Evolutionary conservation across 495 filamentous ascomycete genomes (phyloP).

Genomic region (Talaromyces proteolyticus): DNA sequence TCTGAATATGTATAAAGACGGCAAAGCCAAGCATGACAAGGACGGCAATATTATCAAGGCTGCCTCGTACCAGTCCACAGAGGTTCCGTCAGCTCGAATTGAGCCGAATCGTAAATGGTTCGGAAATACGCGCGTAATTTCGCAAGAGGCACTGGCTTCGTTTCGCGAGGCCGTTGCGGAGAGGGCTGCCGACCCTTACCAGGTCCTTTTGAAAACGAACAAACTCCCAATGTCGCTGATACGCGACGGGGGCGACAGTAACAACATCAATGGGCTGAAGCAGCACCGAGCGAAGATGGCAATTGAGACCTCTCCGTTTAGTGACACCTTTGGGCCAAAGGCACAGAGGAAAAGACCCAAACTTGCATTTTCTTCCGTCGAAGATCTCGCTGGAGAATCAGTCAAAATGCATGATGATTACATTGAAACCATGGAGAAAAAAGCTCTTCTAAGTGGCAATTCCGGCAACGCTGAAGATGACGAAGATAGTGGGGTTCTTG

Average conservation of each 20-base stretch:
- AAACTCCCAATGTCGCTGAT: constrained; percentile 87
- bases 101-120: constrained; percentile 94
- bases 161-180: constrained; percentile 93
- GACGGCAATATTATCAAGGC: constrained; percentile 72
- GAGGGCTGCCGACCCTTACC: constrained; percentile 83
- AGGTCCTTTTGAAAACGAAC: constrained; percentile 87
- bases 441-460: constrained; percentile 62
- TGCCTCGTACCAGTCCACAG: constrained; percentile 75
- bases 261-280: constrained; percentile 70
- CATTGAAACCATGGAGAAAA: constrained; percentile 69
- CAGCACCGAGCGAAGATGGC: constrained; percentile 92
- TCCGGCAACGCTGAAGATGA: constrained; percentile 57
- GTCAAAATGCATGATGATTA: constrained; percentile 74
- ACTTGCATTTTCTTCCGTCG: constrained; percentile 69
- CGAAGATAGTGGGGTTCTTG: constrained; percentile 45
- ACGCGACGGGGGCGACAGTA: constrained; percentile 57
- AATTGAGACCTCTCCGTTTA: constrained; percentile 78
- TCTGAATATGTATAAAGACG: constrained; percentile 83
- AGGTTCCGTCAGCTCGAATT: constrained; percentile 75
- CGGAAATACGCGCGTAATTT: constrained; percentile 65
- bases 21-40: constrained; percentile 68
- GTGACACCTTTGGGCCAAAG: constrained; percentile 91
- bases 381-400: constrained; percentile 75
- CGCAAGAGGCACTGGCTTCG: constrained; percentile 60
- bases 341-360: constrained; percentile 88